These are phyloP conservation scores for Penicillium sp. DNA, from an alignment of 2,329 filamentous ascomycete species.

Conservation along the genomic window DNA sequence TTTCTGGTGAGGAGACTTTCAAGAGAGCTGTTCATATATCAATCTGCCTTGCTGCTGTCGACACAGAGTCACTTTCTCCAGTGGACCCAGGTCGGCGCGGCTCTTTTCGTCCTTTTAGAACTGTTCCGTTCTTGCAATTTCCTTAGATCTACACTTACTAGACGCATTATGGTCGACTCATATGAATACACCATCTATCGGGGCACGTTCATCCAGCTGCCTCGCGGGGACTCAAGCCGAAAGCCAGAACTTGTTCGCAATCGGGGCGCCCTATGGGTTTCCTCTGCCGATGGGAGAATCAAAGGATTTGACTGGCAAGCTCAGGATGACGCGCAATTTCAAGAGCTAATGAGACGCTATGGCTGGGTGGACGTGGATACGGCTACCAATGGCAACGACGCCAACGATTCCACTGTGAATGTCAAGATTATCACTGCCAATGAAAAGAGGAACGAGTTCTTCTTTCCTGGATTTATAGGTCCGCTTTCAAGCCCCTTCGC, in stretches of 20 bases:
- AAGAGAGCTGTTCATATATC: background rate
- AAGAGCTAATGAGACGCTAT: slow-evolving; percentile 28
- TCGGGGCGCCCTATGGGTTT: slow-evolving; percentile 46
- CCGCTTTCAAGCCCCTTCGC: slow-evolving; percentile 10
- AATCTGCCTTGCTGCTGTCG: background rate
- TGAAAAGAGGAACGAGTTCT: slow-evolving; percentile 43
- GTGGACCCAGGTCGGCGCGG: background rate
- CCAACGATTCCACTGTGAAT: slow-evolving; percentile 9
- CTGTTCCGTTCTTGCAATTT: background rate
- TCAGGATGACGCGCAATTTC: slow-evolving; percentile 23
- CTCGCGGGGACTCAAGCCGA: slow-evolving; percentile 24
- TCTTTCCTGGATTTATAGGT: slow-evolving; percentile 51
- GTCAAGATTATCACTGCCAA: slow-evolving; percentile 39
- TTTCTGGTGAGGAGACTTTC: background rate
- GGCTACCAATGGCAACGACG: slow-evolving; percentile 9
- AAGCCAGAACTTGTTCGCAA: slow-evolving; percentile 53
- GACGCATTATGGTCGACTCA: slow-evolving; percentile 2
- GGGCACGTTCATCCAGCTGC: slow-evolving; percentile 61
- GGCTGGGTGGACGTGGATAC: slow-evolving; percentile 31
- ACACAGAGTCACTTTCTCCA: background rate
- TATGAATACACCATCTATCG: slow-evolving; percentile 50
- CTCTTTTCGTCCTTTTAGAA: background rate
- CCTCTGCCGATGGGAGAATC: slow-evolving; percentile 32
- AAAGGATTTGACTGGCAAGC: slow-evolving; percentile 36
- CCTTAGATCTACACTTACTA: slow-evolving; percentile 9